Evolutionary conservation across 768 basidiomycete species (phyloP).

Genomic region (Termitomyces sp.): DNA sequence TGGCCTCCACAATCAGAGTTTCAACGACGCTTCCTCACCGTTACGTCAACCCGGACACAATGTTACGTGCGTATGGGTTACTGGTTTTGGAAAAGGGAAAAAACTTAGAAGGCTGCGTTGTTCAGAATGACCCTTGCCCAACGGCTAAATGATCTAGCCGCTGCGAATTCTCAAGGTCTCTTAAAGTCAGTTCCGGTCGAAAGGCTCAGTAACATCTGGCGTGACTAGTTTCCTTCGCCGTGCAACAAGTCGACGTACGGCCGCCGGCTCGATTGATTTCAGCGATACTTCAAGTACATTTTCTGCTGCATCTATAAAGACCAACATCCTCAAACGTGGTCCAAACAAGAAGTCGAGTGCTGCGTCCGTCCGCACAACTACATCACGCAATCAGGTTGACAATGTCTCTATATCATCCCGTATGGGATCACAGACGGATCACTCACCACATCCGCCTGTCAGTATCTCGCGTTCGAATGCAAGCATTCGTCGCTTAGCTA

Average conservation of each 20-base stretch:
- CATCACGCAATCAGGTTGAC: constrained; percentile 32
- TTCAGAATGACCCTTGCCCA: constrained; percentile 73
- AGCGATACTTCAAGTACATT: constrained; percentile 46
- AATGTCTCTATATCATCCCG: constrained; percentile 41
- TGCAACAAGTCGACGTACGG: constrained; percentile 34
- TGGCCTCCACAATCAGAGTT: constrained; percentile 20
- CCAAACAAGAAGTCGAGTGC: constrained; percentile 47
- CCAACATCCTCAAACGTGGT: constrained; percentile 33
- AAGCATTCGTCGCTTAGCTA: constrained; percentile 40
- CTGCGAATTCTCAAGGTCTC: constrained; percentile 76
- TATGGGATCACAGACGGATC: constrained; percentile 26
- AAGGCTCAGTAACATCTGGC: constrained; percentile 45
- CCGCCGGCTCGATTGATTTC: constrained; percentile 32
- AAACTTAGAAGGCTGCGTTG: constrained; percentile 1
- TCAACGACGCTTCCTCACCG: constrained; percentile 19
- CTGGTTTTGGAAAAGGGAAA: background rate
- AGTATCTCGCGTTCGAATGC: constrained; percentile 36
- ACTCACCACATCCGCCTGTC: constrained; percentile 21
- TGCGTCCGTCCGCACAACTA: constrained; percentile 41
- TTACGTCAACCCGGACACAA: constrained; percentile 37
- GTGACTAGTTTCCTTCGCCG: constrained; percentile 50
- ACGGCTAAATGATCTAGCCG: constrained; percentile 73
- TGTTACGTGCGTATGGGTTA: constrained; percentile 45
- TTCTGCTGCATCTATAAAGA: constrained; percentile 31
- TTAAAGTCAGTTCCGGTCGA: constrained; percentile 57